These are phyloP conservation scores for Coelastrella sp. DNA, from an alignment of 139 green algal species.

Conservation along the genomic window DNA sequence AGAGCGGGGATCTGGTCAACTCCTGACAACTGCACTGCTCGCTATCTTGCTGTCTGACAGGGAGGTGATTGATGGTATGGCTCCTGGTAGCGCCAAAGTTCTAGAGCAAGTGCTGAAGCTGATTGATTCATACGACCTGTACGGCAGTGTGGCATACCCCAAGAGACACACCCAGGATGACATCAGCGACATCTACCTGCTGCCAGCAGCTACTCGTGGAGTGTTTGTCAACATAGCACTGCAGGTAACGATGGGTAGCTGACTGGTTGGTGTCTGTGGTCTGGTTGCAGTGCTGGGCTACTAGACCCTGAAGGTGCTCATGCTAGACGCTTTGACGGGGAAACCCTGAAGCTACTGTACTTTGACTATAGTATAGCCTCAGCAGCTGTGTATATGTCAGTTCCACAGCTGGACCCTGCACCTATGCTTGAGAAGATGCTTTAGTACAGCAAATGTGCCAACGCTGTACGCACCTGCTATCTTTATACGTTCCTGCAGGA, in stretches of 20 bases:
- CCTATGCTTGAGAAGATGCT: background rate
- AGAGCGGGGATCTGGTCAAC: background rate
- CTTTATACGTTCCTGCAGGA: conserved; percentile 75
- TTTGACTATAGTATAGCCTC: too few species aligned
- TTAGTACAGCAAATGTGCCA: too few species aligned
- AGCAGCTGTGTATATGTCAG: too few species aligned
- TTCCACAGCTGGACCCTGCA: background rate
- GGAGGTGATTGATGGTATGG: conserved; percentile 90
- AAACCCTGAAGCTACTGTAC: too few species aligned
- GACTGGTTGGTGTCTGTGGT: too few species aligned
- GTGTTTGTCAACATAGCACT: conserved; percentile 87
- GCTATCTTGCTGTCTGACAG: conserved; percentile 41
- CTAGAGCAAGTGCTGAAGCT: conserved; percentile 91
- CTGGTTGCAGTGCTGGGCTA: too few species aligned
- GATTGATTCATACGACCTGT: conserved; percentile 95
- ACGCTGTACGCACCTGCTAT: background rate
- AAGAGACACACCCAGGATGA: conserved; percentile 93
- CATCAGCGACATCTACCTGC: conserved; percentile 96
- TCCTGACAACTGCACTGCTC: background rate
- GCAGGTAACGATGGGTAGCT: conserved; percentile 47
- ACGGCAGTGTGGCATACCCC: conserved; percentile 91
- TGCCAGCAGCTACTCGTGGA: conserved; percentile 82
- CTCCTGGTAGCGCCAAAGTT: conserved; percentile 79
- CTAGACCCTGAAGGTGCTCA: too few species aligned
- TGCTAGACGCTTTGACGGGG: too few species aligned